Evolutionary conservation across 225 moss, liverwort and hornwort species (phyloP).

Genomic region (Thuidium tamariscinum): DNA sequence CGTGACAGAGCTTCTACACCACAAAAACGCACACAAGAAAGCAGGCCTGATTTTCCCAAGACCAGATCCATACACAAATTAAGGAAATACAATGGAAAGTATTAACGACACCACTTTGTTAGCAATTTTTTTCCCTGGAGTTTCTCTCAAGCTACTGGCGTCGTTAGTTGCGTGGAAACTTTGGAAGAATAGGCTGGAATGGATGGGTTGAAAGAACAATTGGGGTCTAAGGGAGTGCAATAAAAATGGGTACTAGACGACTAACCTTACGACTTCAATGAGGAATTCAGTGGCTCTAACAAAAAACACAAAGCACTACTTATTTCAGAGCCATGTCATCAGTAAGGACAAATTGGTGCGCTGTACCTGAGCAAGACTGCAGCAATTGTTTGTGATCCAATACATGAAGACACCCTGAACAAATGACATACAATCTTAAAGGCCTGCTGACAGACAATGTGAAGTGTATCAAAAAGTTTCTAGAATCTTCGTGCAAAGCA

Average conservation of each 20-base stretch:
- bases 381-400: conserved; percentile 95
- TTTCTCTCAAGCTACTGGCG: background rate
- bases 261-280: background rate
- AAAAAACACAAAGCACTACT: background rate
- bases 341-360: background rate
- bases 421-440: background rate
- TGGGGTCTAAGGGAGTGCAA: background rate
- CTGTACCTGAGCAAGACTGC: conserved; percentile 81
- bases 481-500: background rate
- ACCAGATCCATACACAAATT: background rate
- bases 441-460: background rate
- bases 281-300: background rate
- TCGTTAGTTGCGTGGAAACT: background rate
- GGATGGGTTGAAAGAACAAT: background rate
- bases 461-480: background rate
- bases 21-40: background rate
- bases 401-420: conserved; percentile 97
- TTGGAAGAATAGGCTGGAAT: background rate
- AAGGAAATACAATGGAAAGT: background rate
- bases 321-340: background rate
- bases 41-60: background rate
- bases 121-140: background rate
- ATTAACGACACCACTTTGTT: background rate
- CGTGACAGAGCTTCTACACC: background rate
- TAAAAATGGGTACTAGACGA: background rate